Base-by-base conservation (phyloP, 2,329 filamentous ascomycete genomes). In the Atkinsonella texensis region DNA sequence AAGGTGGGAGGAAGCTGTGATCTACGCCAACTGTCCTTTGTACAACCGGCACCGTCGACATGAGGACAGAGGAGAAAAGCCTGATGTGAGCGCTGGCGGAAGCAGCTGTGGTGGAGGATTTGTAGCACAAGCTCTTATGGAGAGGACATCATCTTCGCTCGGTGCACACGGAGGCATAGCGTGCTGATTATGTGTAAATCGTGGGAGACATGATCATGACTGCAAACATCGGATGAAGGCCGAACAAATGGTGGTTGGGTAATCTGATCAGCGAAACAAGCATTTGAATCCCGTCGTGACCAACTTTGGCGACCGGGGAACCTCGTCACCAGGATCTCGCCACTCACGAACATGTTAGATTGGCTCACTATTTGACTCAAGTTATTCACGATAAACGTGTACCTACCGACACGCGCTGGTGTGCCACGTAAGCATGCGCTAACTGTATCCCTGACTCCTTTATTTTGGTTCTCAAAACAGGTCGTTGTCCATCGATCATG, bases 1-100 rank as follows among this genome's bases (percentile, higher is more conserved):
- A 71, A 44, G 62, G 58, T 2, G 74, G 74, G 17, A 77, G 63
- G 41, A 64, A 57, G 41, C 58, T 61, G 47, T 58, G 51, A 43
- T 58, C 60, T 35, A 62, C 56, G 46, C 61, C 56, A n/a, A 63
- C 62, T 43, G 59, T 65, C 55, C 58, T 58, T 12, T 51, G 48
- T 23, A 56, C 43, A 10, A 41, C 52, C 17, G 54, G 53, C 40
- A 50, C 44, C 15, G 52, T 39, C 51, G 59, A 53, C 59, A 61
- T 61, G 43, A 51, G 56, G 49, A 8, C 38, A n/a, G 31, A 46
- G 28, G 17, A 23, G 35, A 28, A 28, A 32, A 18, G 10, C 11
- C 31, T 46, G 23, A 28, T 32, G 18, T 32, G 12, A 12, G 20
- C 31, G 48, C 31, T 43, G 17, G 11, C 47, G 33, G 38, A 8